phyloP scores from a whole-genome alignment of 192 early-diverging fungal species.

The Rhizoclosmatium globosum region DNA sequence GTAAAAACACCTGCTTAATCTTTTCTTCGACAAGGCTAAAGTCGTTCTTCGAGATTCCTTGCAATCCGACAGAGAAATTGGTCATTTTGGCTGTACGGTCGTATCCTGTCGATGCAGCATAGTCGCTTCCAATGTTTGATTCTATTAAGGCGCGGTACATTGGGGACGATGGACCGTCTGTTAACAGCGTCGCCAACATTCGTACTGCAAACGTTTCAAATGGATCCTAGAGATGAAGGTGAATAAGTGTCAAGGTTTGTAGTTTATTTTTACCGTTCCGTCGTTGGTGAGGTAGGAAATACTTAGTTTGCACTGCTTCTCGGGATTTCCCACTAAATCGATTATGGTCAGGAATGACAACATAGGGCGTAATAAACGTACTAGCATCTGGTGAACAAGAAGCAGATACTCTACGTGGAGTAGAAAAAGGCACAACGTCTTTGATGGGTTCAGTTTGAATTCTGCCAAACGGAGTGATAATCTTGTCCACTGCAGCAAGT shows the following conservation, averaged over 20 bases:
- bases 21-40: slow-evolving; percentile 71
- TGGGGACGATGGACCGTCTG: slow-evolving; percentile 87
- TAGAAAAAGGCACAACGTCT: slow-evolving; percentile 32
- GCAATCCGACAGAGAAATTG: slow-evolving; percentile 84
- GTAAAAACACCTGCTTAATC: slow-evolving; percentile 73
- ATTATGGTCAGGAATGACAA: slow-evolving; percentile 1
- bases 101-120: slow-evolving; percentile 91
- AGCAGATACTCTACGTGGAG: slow-evolving; percentile 54
- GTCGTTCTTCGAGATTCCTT: slow-evolving; percentile 81
- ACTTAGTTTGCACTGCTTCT: slow-evolving; percentile 42
- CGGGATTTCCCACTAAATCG: slow-evolving; percentile 61
- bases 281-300: slow-evolving; percentile 63
- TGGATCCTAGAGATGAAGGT: slow-evolving; percentile 62
- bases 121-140: slow-evolving; percentile 87
- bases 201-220: slow-evolving; percentile 86
- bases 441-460: slow-evolving; percentile 55
- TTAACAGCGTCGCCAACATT: slow-evolving; percentile 81
- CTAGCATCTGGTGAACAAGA: slow-evolving; percentile 74
- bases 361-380: background rate
- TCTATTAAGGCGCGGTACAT: slow-evolving; percentile 96
- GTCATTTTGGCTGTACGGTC: slow-evolving; percentile 65
- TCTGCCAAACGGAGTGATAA: slow-evolving; percentile 66
- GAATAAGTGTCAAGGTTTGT: background rate
- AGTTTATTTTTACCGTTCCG: slow-evolving; percentile 52
- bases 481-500: slow-evolving; percentile 69